Base-by-base conservation (phyloP, 2,329 filamentous ascomycete genomes). In the Claviceps capensis region DNA sequence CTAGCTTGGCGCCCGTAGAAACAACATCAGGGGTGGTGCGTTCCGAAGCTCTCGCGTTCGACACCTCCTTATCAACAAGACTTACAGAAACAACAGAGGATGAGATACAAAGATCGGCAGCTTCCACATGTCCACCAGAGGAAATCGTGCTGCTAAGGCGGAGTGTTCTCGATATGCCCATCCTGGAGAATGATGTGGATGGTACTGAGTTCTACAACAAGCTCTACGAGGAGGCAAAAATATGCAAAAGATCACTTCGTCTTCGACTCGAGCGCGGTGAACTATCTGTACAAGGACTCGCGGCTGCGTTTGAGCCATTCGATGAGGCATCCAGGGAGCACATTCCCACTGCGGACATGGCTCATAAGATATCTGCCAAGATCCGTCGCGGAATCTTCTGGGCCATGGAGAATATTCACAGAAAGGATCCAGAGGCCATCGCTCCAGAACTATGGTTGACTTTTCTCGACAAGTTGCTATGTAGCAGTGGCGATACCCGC, bases 361-460 rank as follows among this genome's bases (percentile, higher is more conserved):
- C 51, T 8, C 46, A 58, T 44, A 54, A 53, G 22, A 49, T 58
- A 3, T 23, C 53, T 30, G 54, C 56, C 47, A 57, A 54, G 45
- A 55, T 61, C 47, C 60, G 58, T 30, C 55, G 56, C 47, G 54
- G 41, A 14, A 41, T 61, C 14, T 37, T 61, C 13, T 48, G 49
- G 8, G 55, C 55, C 40, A 55, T 61, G 52, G 43, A 23, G 6
- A 43, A 55, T 42, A 54, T 45, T 5, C 53, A 56, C 19, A 48
- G 36, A n/a, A 23, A 40, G 34, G 30, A 47, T 43, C 30, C 52
- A 4, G n/a, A 34, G 14, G 51, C 49, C 2, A 37, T 55, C 14
- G n/a, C 55, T 16, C 16, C 48, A 5, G 47, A 55, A 1, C 55
- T 61, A 3, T 62, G 60, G 60, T 45, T 55, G n/a, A 34, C 53